Conservation (phyloP, 1,284 basidiomycete species). For the Neolentinus lepideus region DNA sequence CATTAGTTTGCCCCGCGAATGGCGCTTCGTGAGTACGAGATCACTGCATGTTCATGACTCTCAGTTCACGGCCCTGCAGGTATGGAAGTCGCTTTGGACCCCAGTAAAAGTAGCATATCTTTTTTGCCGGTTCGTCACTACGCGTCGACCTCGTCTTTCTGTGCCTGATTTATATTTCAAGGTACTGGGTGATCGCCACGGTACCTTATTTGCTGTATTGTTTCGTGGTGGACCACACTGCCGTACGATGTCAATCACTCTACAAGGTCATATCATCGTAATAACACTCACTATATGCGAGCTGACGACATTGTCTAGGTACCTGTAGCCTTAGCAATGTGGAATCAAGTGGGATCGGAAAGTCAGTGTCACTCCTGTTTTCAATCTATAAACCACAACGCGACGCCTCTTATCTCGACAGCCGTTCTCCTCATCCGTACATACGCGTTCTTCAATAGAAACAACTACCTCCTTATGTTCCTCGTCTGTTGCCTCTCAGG, state of each 20-base stretch:
- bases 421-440: slow-evolving; percentile 74
- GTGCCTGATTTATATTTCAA: slow-evolving; percentile 19
- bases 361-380: slow-evolving; percentile 30
- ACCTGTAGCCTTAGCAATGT: slow-evolving; percentile 72
- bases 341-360: slow-evolving; percentile 79
- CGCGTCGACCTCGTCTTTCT: slow-evolving; percentile 7
- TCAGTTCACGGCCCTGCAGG: slow-evolving; percentile 30
- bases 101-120: slow-evolving; percentile 74
- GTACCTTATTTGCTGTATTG: slow-evolving; percentile 69
- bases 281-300: neutral
- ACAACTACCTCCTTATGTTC: slow-evolving; percentile 51
- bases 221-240: slow-evolving; percentile 59
- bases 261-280: slow-evolving; percentile 40
- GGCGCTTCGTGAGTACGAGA: slow-evolving; percentile 51
- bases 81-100: slow-evolving; percentile 77
- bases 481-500: slow-evolving; percentile 58
- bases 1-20: slow-evolving; percentile 66
- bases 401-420: slow-evolving; percentile 17
- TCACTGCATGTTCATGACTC: slow-evolving; percentile 5
- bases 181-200: slow-evolving; percentile 73
- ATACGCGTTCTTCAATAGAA: slow-evolving; percentile 78
- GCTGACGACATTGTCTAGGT: slow-evolving; percentile 32
- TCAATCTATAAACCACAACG: neutral
- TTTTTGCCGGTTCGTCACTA: slow-evolving; percentile 58
- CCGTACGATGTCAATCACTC: slow-evolving; percentile 54